phyloP scores from a whole-genome alignment of 2,329 filamentous ascomycete genomes.

The Apiospora malaysiana region DNA sequence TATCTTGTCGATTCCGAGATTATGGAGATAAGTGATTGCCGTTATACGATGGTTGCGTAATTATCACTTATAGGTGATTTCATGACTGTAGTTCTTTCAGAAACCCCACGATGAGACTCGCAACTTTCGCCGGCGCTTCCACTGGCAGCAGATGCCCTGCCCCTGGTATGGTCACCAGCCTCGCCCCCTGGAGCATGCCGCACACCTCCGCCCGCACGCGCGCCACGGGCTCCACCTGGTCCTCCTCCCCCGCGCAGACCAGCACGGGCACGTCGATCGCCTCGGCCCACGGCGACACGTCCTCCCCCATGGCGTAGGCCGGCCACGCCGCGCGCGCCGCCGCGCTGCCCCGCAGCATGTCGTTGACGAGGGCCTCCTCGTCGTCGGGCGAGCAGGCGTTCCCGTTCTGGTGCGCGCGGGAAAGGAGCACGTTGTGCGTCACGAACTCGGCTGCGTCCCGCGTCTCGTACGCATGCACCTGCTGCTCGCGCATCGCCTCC shows the following conservation, averaged over 20 bases:
- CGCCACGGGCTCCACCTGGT: not conserved
- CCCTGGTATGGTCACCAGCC: not conserved
- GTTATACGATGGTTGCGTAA: too few relatives aligned
- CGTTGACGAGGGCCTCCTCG: slow-evolving; percentile 29
- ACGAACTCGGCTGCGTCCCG: slow-evolving; percentile 39
- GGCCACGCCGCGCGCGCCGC: slow-evolving; percentile 43
- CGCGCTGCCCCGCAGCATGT: slow-evolving; percentile 39
- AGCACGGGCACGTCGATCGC: slow-evolving; percentile 31
- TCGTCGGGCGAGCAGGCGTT: not conserved
- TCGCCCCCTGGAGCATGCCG: not conserved
- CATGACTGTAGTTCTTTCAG: not conserved
- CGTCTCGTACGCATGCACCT: slow-evolving; percentile 40
- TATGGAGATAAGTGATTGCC: too few relatives aligned
- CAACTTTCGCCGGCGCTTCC: not conserved
- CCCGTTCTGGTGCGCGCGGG: too few relatives aligned
- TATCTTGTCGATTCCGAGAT: not conserved
- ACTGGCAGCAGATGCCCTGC: not conserved
- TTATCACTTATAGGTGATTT: too few relatives aligned
- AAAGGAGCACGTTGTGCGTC: slow-evolving; percentile 39
- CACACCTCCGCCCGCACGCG: not conserved
- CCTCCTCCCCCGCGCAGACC: slow-evolving; percentile 36
- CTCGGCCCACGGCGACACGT: slow-evolving; percentile 34
- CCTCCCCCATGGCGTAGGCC: slow-evolving; percentile 41
- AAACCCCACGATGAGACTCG: not conserved
- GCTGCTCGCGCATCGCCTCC: slow-evolving; percentile 38